phyloP scores from a whole-genome alignment of 2,329 filamentous ascomycete species.

The Thielaviopsis euricoi region DNA sequence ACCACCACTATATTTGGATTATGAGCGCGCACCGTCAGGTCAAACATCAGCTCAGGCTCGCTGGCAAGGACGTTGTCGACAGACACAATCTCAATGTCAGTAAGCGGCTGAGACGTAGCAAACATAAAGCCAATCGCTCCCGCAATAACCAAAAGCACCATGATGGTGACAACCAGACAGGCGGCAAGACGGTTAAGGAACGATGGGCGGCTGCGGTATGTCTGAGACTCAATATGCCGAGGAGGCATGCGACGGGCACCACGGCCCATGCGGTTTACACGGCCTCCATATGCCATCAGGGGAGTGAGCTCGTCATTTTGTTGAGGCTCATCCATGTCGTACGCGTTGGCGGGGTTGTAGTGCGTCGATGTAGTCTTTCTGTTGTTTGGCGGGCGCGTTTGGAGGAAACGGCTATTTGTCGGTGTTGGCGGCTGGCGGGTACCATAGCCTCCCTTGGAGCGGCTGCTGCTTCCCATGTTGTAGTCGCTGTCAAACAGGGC shows the following conservation, averaged over 20 bases:
- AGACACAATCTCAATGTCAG: slow-evolving; percentile 58
- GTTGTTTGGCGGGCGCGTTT: slow-evolving; percentile 19
- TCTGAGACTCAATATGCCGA: slow-evolving; percentile 58
- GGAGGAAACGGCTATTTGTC: slow-evolving; percentile 46
- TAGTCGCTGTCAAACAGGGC: slow-evolving; percentile 65
- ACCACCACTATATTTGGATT: slow-evolving; percentile 91
- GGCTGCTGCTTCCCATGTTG: slow-evolving; percentile 53
- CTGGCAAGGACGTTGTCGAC: slow-evolving; percentile 85
- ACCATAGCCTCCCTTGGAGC: slow-evolving; percentile 39
- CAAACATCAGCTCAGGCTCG: slow-evolving; percentile 88
- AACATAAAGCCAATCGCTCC: slow-evolving; percentile 79
- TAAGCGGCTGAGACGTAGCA: slow-evolving; percentile 75
- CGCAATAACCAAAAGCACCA: slow-evolving; percentile 68
- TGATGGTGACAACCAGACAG: slow-evolving; percentile 67
- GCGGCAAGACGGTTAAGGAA: slow-evolving; percentile 64
- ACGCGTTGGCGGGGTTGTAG: slow-evolving; percentile 44
- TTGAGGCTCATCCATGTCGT: slow-evolving; percentile 66
- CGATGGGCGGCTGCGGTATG: slow-evolving; percentile 44
- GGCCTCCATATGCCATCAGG: slow-evolving; percentile 39
- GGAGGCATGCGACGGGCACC: slow-evolving; percentile 28
- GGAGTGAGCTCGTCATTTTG: slow-evolving; percentile 83
- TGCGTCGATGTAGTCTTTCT: slow-evolving; percentile 30
- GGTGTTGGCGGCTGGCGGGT: slow-evolving; percentile 50
- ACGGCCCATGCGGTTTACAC: slow-evolving; percentile 36
- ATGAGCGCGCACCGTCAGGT: slow-evolving; percentile 70